Evolutionary conservation across 352 stramenopile species (phyloP).

Genomic region (Globisporangium parvum): DNA sequence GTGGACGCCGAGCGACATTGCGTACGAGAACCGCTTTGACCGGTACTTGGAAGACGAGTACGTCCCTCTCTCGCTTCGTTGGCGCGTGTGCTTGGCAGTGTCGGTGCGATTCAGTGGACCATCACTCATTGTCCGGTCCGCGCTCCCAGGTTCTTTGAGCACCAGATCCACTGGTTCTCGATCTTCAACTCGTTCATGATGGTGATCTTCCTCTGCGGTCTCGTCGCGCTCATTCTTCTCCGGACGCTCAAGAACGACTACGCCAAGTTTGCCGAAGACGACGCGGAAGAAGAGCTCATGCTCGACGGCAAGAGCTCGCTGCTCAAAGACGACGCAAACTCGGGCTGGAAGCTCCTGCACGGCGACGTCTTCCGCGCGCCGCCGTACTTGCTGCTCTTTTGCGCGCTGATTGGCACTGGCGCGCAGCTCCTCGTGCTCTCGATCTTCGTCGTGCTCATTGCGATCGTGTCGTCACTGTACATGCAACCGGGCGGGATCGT

Average conservation of each 20-base stretch:
- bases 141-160: conserved; percentile 99
- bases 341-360: conserved; percentile 96
- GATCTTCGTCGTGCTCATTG: conserved; percentile 93
- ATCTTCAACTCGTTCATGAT: conserved; percentile 99
- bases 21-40: conserved; percentile 96
- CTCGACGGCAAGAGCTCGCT: conserved; percentile 77
- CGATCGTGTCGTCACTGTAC: conserved; percentile 93
- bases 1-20: conserved; percentile 89
- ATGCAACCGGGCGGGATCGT: conserved; percentile 95
- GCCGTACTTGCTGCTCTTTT: conserved; percentile 91
- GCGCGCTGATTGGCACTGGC: conserved; percentile 94
- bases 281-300: conserved; percentile 84
- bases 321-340: conserved; percentile 78
- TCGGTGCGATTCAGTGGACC: no score
- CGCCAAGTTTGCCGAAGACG: conserved; percentile 84
- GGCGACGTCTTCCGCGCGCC: conserved; percentile 94
- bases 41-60: conserved; percentile 96
- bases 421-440: conserved; percentile 94
- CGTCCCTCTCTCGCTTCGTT: conserved; percentile 4
- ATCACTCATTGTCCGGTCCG: neutral
- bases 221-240: conserved; percentile 92
- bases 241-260: conserved; percentile 94
- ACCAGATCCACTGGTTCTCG: conserved; percentile 98
- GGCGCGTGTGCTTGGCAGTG: no score
- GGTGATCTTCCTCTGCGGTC: conserved; percentile 94